Evolutionary conservation across 371 early-diverging fungal species (phyloP).

Genomic region (Lichtheimia ornata): DNA sequence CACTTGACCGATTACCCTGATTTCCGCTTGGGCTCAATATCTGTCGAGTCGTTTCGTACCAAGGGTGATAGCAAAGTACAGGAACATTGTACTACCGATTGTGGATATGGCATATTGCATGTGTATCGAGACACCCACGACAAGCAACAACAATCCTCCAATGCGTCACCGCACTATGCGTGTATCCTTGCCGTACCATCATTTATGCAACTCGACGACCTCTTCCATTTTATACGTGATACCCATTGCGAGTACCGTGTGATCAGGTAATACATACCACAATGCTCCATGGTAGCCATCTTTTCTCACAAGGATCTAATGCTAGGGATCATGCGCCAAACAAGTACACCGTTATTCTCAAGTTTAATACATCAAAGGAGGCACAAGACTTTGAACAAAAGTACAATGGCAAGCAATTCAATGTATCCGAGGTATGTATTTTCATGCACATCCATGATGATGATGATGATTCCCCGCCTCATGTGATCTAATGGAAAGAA

Average conservation of each 20-base stretch:
- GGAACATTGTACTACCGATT: neutral
- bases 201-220: constrained; percentile 85
- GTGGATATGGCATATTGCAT: constrained; percentile 65
- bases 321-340: constrained; percentile 76
- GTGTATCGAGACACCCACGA: constrained; percentile 59
- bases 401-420: constrained; percentile 83
- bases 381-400: constrained; percentile 71
- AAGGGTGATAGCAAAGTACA: neutral
- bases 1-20: constrained; percentile 2
- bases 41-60: neutral
- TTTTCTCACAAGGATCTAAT: neutral
- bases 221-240: constrained; percentile 62
- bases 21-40: neutral
- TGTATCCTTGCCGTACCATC: constrained; percentile 86
- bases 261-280: neutral
- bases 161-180: constrained; percentile 44
- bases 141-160: constrained; percentile 5
- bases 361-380: constrained; percentile 58
- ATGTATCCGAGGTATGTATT: constrained; percentile 61
- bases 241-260: constrained; percentile 10
- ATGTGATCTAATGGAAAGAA: constrained; percentile 2
- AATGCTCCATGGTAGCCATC: no score
- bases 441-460: no score
- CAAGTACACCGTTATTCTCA: constrained; percentile 60
- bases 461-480: neutral